phyloP scores from a whole-genome alignment of 208 protist genomes.

The Entamoeba invadens region DNA sequence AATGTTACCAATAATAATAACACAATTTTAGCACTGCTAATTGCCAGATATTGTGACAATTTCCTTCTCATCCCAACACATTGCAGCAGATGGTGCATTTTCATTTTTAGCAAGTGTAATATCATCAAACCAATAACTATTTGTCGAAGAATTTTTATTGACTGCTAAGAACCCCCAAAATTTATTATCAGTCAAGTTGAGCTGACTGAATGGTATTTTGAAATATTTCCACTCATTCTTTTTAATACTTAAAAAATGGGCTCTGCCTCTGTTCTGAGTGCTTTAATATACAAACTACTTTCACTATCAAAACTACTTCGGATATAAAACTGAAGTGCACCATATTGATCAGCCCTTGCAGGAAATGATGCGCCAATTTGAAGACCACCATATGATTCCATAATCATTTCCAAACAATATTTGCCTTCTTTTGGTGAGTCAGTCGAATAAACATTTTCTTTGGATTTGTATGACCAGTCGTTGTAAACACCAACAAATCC shows the following conservation, averaged over 20 bases:
- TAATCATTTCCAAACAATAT: neutral
- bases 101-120: neutral
- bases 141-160: neutral
- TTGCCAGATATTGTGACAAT: too few species aligned
- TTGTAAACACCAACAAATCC: neutral
- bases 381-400: neutral
- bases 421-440: neutral
- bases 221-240: neutral
- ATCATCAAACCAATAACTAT: neutral
- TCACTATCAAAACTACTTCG: neutral
- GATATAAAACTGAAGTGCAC: neutral
- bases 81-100: neutral
- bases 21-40: too few species aligned
- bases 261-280: neutral
- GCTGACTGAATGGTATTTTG: neutral
- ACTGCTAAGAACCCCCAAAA: neutral
- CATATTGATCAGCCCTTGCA: neutral
- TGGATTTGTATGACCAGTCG: neutral
- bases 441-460: too few species aligned
- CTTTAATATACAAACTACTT: neutral
- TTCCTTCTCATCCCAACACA: neutral
- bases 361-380: neutral
- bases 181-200: neutral
- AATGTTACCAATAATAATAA: too few species aligned
- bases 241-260: neutral